Conservation (phyloP, 306 rosid species). For the Parietaria judaica region DNA sequence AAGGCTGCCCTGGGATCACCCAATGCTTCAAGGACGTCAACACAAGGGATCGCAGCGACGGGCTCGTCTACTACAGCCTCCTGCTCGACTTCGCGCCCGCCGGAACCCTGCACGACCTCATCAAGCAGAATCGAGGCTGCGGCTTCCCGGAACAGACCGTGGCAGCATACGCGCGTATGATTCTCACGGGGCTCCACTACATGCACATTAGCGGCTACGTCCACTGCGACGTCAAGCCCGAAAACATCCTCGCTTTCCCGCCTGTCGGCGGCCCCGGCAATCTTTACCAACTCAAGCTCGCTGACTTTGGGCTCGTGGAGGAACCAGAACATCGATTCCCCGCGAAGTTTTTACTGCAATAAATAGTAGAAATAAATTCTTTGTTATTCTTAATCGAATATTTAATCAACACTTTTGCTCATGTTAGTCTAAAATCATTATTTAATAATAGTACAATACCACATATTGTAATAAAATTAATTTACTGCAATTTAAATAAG, state of each 20-base stretch:
- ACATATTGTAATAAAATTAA: too few relatives aligned
- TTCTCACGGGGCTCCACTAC: background rate
- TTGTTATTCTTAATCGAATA: too few relatives aligned
- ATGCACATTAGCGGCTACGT: slow-evolving; percentile 6
- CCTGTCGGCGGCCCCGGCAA: too few relatives aligned
- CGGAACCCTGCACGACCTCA: background rate
- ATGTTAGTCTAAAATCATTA: too few relatives aligned
- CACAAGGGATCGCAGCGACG: background rate
- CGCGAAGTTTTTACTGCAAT: too few relatives aligned
- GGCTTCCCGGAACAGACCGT: background rate
- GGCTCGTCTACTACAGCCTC: background rate
- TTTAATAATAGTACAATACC: too few relatives aligned
- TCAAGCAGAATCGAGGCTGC: background rate
- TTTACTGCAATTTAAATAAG: too few relatives aligned
- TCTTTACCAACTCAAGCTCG: background rate
- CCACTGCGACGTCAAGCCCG: slow-evolving; percentile 16
- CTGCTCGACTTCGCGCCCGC: background rate
- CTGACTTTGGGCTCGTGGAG: slow-evolving; percentile 4
- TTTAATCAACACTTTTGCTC: too few relatives aligned
- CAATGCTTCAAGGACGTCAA: background rate
- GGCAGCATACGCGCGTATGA: background rate
- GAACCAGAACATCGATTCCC: background rate
- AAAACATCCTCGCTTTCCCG: slow-evolving; percentile 3
- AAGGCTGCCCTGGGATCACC: background rate
- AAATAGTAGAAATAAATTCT: too few relatives aligned